phyloP scores from a whole-genome alignment of 768 basidiomycete species.

The Termitomyces heimii region DNA sequence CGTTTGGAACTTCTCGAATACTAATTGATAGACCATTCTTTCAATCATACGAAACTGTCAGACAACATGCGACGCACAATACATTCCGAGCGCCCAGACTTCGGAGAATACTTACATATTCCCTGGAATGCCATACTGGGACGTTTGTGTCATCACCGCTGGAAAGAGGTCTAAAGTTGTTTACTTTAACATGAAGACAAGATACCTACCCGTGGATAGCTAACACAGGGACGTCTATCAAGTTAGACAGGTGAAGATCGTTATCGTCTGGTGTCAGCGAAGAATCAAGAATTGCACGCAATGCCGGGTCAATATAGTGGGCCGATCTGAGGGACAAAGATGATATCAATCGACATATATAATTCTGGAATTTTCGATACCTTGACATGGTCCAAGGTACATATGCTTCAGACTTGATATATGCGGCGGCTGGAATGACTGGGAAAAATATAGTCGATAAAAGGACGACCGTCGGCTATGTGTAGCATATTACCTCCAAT shows the following conservation, averaged over 20 bases:
- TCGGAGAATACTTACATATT: slow-evolving; percentile 51
- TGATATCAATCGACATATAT: neutral
- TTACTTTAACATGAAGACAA: neutral
- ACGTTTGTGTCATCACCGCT: slow-evolving; percentile 84
- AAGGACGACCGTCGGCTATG: neutral
- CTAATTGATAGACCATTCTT: slow-evolving; percentile 23
- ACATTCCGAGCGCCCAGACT: slow-evolving; percentile 47
- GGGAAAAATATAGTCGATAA: neutral
- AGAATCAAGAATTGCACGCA: slow-evolving; percentile 67
- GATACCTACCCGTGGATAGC: slow-evolving; percentile 68
- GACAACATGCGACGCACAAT: slow-evolving; percentile 29
- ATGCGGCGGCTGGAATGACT: slow-evolving; percentile 78
- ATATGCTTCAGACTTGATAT: slow-evolving; percentile 85
- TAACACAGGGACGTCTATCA: slow-evolving; percentile 61
- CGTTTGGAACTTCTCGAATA: slow-evolving; percentile 53
- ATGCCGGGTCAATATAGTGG: slow-evolving; percentile 73
- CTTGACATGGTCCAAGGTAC: slow-evolving; percentile 66
- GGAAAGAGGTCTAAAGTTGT: neutral
- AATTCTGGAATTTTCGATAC: slow-evolving; percentile 18
- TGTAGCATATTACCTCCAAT: slow-evolving; percentile 45
- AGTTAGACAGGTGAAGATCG: slow-evolving; percentile 77
- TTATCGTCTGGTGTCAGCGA: slow-evolving; percentile 83
- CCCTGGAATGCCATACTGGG: slow-evolving; percentile 79
- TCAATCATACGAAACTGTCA: neutral
- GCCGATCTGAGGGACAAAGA: slow-evolving; percentile 40